phyloP scores from a whole-genome alignment of 2,329 filamentous ascomycete genomes.

The Clarireedia hainanense region DNA sequence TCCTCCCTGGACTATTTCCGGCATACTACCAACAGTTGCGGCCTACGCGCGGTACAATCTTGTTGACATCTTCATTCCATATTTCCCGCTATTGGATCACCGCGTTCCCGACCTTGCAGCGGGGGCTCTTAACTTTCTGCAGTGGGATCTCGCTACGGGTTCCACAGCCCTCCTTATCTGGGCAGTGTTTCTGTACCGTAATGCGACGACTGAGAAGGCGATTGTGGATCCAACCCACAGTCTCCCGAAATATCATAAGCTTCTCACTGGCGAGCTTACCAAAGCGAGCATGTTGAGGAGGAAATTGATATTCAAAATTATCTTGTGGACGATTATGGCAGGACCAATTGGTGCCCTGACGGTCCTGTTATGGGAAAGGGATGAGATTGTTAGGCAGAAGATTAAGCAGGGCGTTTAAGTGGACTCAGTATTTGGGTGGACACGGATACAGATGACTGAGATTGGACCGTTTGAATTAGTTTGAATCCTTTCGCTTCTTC shows the following conservation, averaged over 20 bases:
- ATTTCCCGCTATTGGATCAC: constrained; percentile 24
- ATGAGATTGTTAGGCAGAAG: constrained; percentile 31
- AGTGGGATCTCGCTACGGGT: constrained; percentile 41
- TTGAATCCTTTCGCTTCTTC: too few species aligned
- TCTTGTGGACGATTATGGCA: constrained; percentile 30
- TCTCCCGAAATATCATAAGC: constrained; percentile 14
- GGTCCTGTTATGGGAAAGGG: constrained; percentile 41
- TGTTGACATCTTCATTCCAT: constrained; percentile 32
- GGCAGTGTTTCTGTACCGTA: constrained; percentile 33
- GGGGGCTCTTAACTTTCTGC: constrained; percentile 38
- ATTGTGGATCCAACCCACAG: constrained; percentile 14
- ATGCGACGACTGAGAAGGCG: constrained; percentile 17
- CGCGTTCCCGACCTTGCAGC: constrained; percentile 22
- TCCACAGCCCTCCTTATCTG: constrained; percentile 37
- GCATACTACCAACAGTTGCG: constrained; percentile 30
- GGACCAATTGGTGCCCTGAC: constrained; percentile 39
- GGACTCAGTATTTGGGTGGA: not conserved
- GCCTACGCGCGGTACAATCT: constrained; percentile 30
- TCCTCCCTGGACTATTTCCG: constrained; percentile 30
- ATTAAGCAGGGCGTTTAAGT: constrained; percentile 21
- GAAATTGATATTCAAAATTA: constrained; percentile 30
- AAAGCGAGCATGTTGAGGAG: constrained; percentile 11
- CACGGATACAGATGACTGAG: not conserved
- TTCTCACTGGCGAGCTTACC: constrained; percentile 19
- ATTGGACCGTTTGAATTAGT: not conserved